phyloP scores from a whole-genome alignment of 306 rosid genomes.

The Prunus fruticosa region DNA sequence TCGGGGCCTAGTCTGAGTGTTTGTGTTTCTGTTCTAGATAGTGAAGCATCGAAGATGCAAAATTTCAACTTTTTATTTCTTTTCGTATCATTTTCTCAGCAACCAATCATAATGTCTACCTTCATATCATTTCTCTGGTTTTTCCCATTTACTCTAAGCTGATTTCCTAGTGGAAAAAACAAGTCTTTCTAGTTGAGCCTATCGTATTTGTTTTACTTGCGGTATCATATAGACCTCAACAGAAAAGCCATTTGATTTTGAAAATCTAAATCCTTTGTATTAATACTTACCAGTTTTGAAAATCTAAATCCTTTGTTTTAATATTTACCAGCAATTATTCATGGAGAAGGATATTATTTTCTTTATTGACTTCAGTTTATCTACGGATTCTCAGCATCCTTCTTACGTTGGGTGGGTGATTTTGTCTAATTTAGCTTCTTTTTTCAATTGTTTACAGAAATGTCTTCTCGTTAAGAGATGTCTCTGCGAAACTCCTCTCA shows the following conservation, averaged over 20 bases:
- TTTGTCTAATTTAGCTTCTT: not conserved
- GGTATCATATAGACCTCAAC: no score
- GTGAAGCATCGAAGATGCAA: not conserved
- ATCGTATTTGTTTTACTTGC: not conserved
- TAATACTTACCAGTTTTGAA: not conserved
- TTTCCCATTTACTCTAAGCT: not conserved
- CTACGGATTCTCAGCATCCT: not conserved
- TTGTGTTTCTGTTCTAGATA: not conserved
- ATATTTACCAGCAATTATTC: not conserved
- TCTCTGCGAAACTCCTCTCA: constrained; percentile 24
- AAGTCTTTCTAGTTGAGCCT: not conserved
- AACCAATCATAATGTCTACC: not conserved
- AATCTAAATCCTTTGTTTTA: not conserved
- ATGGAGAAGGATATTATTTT: not conserved
- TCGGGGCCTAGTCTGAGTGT: not conserved
- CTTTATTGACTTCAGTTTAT: not conserved
- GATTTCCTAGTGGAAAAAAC: constrained; percentile 1
- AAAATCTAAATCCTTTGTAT: not conserved
- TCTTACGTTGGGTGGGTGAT: not conserved
- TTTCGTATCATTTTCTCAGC: not conserved
- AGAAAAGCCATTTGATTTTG: not conserved
- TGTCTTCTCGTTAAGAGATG: constrained; percentile 36
- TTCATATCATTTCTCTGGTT: not conserved
- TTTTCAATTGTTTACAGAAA: constrained; percentile 40
- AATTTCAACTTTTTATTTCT: not conserved